These are phyloP conservation scores for Monilinia fructigena DNA, from an alignment of 2,329 filamentous ascomycete genomes.

Conservation along the genomic window DNA sequence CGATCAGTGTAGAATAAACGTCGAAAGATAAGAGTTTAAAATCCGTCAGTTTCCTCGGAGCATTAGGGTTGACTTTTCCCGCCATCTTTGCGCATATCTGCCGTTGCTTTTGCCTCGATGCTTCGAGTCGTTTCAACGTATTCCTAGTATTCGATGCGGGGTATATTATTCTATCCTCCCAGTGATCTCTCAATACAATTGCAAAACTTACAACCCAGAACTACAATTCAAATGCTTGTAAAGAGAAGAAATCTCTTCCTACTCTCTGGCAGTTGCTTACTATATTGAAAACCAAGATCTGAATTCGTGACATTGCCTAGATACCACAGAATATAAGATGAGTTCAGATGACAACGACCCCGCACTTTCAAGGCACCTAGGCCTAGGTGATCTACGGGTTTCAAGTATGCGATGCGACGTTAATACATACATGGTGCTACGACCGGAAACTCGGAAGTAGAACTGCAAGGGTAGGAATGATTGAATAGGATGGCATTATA, in stretches of 20 bases:
- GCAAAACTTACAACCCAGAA: no score
- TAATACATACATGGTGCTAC: neutral
- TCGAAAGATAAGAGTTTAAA: slow-evolving; percentile 29
- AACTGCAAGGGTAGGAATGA: neutral
- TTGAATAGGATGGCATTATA: no score
- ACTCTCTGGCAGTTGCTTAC: neutral
- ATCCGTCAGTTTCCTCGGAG: slow-evolving; percentile 25
- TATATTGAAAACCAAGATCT: neutral
- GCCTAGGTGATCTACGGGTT: neutral
- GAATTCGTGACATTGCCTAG: neutral
- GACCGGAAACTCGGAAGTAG: neutral
- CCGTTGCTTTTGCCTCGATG: neutral
- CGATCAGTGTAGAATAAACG: slow-evolving; percentile 28
- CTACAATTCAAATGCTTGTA: no score
- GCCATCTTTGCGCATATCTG: neutral
- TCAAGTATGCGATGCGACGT: neutral
- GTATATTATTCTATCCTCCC: neutral
- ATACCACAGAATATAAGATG: neutral
- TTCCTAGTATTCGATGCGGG: neutral
- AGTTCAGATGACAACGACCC: neutral
- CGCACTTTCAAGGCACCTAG: neutral
- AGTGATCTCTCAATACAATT: neutral
- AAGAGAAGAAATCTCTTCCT: neutral
- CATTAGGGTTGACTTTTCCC: slow-evolving; percentile 22
- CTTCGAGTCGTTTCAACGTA: neutral